A percentile compares a stretch with the other conserved stretches of the same genome.
phyloP scores from a whole-genome alignment of 1,284 basidiomycete species.

The Takashimella tepidaria region DNA sequence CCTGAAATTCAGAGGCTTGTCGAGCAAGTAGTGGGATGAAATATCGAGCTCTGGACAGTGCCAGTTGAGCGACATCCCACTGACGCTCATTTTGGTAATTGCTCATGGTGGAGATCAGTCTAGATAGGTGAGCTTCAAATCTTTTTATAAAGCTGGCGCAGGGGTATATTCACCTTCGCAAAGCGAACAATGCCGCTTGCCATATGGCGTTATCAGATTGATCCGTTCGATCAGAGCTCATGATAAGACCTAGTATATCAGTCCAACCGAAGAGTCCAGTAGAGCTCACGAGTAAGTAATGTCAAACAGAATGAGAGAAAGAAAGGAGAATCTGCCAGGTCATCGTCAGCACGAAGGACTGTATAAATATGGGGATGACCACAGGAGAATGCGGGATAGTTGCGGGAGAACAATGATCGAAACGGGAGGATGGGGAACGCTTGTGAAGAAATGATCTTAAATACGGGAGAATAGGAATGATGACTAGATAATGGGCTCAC shows the following conservation, averaged over 20 bases:
- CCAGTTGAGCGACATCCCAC: slow-evolving; percentile 14
- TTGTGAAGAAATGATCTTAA: too few species aligned
- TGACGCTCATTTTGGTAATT: slow-evolving; percentile 1
- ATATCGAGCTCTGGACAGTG: slow-evolving; percentile 9
- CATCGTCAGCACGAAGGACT: too few species aligned
- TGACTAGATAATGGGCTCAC: slow-evolving; percentile 1
- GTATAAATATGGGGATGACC: too few species aligned
- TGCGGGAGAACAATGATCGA: too few species aligned
- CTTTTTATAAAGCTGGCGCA: neutral
- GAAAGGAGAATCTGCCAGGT: slow-evolving; percentile 10
- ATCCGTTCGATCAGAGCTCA: slow-evolving; percentile 11
- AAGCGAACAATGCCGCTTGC: slow-evolving; percentile 7
- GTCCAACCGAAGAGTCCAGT: neutral
- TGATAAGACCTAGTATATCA: slow-evolving; percentile 6
- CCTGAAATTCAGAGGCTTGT: slow-evolving; percentile 12
- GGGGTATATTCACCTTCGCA: slow-evolving; percentile 5
- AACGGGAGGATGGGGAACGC: too few species aligned
- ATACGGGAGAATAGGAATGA: neutral
- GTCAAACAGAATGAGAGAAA: slow-evolving; percentile 12
- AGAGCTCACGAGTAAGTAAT: slow-evolving; percentile 6
- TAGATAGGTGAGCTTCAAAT: neutral
- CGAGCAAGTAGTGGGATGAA: slow-evolving; percentile 13
- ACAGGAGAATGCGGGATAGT: too few species aligned
- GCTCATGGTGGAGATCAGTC: slow-evolving; percentile 5
- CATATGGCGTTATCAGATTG: slow-evolving; percentile 11